Evolutionary conservation across 2,329 filamentous ascomycete species (phyloP), one percentile per base, ranked within the genome.

Genomic region (Hymenoscyphus repandus): DNA sequence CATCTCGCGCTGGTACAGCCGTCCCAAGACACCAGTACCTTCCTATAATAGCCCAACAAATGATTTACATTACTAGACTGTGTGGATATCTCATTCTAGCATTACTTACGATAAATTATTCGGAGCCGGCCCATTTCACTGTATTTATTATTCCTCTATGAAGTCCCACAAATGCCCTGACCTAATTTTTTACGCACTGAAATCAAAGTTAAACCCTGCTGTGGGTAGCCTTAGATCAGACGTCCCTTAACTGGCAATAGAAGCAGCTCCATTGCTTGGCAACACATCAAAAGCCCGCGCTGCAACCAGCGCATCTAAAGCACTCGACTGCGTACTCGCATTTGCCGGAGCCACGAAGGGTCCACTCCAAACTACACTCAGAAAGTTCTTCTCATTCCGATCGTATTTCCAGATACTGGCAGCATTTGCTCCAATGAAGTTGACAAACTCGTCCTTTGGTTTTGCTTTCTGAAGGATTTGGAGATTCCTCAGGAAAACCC

Each of bases 401-500:
- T 83, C 71, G 38, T 79, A 77, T 6, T 62, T 62, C 85, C 84
- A 89, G 50, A 89, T 81, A 48, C 76, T 80, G 44, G 82, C 71
- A 9, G 84, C 85, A 54, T 87, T 88, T n/a, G 67, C 69, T 17
- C 73, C 65, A 45, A 90, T 79, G 44, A 83, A 82, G 1, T 69
- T 63, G 6, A 68, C 68, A 60, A 81, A 83, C 4, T 64, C 63
- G 2, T 71, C 63, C 27, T 77, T 68, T 0, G 78, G 77, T 1
- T 74, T 74, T 2, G 68, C 76, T 1, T 44, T 49, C 12, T 64
- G 62, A 18, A 89, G 67, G 43, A 76, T 73, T 40, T 74, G 72
- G 13, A 89, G 67, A 62, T 88, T 87, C 20, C 83, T 75, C 44
- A 82, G 74, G 58, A 88, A 88, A 30, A 88, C 72, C 2, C 86